Conservation (phyloP, 345 rosid species). For the thale cress (Arabidopsis thaliana) region DNA sequence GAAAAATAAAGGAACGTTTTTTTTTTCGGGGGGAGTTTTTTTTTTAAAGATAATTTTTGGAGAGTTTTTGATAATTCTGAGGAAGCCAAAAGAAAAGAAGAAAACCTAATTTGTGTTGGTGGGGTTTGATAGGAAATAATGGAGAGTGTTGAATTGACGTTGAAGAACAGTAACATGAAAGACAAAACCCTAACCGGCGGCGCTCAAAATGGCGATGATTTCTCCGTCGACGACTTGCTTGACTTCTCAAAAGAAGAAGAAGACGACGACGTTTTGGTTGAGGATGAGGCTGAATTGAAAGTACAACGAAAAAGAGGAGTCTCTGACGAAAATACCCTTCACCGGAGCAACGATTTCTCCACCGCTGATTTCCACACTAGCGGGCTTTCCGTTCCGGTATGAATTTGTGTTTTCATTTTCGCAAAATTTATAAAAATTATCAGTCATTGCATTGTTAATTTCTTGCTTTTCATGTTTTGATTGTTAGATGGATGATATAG, state of each 20-base stretch:
- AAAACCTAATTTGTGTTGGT: background rate
- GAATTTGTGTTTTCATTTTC: background rate
- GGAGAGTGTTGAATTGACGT: slow-evolving; percentile 67
- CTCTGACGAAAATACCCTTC: slow-evolving; percentile 35
- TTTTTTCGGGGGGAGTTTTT: background rate
- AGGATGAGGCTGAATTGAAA: slow-evolving; percentile 37
- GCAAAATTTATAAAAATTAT: background rate
- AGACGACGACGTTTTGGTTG: slow-evolving; percentile 59
- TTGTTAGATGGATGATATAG: slow-evolving; percentile 69
- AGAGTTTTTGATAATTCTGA: background rate
- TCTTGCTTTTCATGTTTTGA: background rate
- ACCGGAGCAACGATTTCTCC: slow-evolving; percentile 30
- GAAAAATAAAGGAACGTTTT: background rate
- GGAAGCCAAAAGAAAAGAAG: background rate
- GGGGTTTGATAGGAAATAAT: slow-evolving; percentile 46
- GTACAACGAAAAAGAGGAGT: slow-evolving; percentile 31
- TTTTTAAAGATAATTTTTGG: background rate
- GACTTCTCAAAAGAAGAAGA: slow-evolving; percentile 75
- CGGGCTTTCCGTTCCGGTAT: slow-evolving; percentile 75
- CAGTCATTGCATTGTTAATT: background rate
- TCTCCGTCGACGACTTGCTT: slow-evolving; percentile 70
- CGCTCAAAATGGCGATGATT: slow-evolving; percentile 60
- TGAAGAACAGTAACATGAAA: slow-evolving; percentile 39
- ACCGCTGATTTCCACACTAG: slow-evolving; percentile 43
- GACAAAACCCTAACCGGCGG: slow-evolving; percentile 31